phyloP scores from a whole-genome alignment of 495 filamentous ascomycete genomes.

The Amphirosellinia nigrospora region DNA sequence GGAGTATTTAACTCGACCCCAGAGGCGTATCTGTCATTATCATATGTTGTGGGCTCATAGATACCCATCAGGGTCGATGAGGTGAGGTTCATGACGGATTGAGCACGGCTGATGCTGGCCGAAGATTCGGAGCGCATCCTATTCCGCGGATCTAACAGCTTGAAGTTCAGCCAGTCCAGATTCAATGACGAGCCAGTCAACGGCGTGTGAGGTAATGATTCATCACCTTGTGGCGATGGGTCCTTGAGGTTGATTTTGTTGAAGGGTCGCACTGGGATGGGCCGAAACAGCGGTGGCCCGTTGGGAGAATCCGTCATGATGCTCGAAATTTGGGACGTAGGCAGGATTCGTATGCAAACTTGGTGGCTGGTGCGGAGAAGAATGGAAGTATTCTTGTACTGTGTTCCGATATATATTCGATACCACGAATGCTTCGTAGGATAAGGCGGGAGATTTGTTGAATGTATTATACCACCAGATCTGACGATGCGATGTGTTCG shows the following conservation, averaged over 20 bases:
- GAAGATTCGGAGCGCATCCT: conserved; percentile 35
- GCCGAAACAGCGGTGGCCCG: conserved; percentile 66
- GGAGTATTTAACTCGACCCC: conserved; percentile 51
- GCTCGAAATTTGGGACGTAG: not conserved
- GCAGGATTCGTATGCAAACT: not conserved
- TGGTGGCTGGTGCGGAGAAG: not conserved
- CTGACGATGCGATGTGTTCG: not conserved
- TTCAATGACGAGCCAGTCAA: conserved; percentile 28
- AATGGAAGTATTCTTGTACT: not conserved
- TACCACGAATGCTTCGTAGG: not conserved
- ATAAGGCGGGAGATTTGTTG: not conserved
- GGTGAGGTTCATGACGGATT: conserved; percentile 85
- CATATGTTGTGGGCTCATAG: conserved; percentile 70
- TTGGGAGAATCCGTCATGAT: conserved; percentile 42
- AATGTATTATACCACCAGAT: not conserved
- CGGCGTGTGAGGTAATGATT: conserved; percentile 59
- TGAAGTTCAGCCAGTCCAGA: conserved; percentile 36
- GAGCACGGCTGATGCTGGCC: conserved; percentile 61
- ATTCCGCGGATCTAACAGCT: conserved; percentile 45
- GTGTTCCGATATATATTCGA: not conserved
- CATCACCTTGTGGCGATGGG: conserved; percentile 47
- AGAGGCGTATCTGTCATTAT: conserved; percentile 46
- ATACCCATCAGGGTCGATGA: conserved; percentile 90
- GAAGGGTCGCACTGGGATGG: conserved; percentile 78
- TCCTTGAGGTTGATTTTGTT: conserved; percentile 64